Base-by-base conservation (phyloP, 139 green algal species). In the Chlorella sp. region DNA sequence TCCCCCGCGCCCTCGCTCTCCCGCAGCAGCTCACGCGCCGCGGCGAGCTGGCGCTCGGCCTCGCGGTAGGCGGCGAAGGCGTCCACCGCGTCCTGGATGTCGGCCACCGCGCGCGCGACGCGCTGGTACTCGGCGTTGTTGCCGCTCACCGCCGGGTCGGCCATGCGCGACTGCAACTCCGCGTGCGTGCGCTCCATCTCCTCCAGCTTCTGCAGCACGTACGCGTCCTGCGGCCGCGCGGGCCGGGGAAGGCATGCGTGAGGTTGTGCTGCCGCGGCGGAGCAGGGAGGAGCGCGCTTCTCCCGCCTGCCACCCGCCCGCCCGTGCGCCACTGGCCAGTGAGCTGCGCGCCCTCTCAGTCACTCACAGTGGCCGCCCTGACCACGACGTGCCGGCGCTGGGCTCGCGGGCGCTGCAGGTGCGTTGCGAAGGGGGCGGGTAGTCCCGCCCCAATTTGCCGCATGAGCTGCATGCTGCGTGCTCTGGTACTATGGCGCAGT, bases 91-190 rank as follows among this genome's bases (percentile, higher is more conserved):
- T 81, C 69, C 66, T 97, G 84, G 9, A 97, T 70, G 33, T 96
- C 90, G 15, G 89, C 67, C 11, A 91, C 87, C 12, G 90, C 85
- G 63, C 91, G 93, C 27, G 91, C 93, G 0, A 96, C 77, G 48
- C 79, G 74, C 48, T 96, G 92, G 60, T 94, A 97, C 74, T 97
- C 92, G 0, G 67, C 72, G 15, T 88, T 65, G 76, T 95, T 87
- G 2, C 55, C 62, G 8, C 88, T 83, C 1, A 97, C 82, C 0
- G 89, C 87, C 12, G 93, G 92, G 77, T 95, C 89, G 0, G 89
- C 90, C 90, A 97, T 94, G 25, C 82, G 83, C 65, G 87, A 66
- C 79, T 95, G 91, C 64, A 94, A 62, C 53, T 84, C 73, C 63
- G 81, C 45, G 66, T 83, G 88, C 8, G 55, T 68, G 5, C 62